Base-by-base conservation (phyloP, 78 protist species). In the Dictyostelium brefeldianum region DNA sequence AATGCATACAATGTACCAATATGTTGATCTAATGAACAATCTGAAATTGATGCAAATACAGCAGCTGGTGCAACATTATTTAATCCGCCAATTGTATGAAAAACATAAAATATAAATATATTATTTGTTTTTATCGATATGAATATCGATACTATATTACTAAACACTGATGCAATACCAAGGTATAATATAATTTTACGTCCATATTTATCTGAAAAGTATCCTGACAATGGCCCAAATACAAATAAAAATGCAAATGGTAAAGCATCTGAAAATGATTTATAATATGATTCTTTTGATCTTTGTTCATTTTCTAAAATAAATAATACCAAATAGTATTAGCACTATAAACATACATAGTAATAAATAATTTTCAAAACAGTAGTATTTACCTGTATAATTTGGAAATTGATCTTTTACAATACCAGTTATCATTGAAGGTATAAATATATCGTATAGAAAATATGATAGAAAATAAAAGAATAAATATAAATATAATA, bases 141-240 rank as follows among this genome's bases (percentile, higher is more conserved):
- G 17, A 56, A 56, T 20, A 31, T 27, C 1, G 59, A 29, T n/a
- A 27, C 2, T 17, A 56, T 4, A 8, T 43, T 18, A 7, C 22
- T 18, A 51, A 77, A 51, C 0, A 22, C 29, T 1, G 48, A 6
- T 36, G 43, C 43, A 36, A 36, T 36, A 36, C 43, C 43, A n/a
- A 56, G 22, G 10, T 25, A 47, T 41, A 82, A 53, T 5, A 70
- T 70, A 29, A 14, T 27, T 51, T 82, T 82, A 36, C 90, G 69
- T 36, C 90, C 90, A 70, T 69, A 82, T 77, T 64, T 43, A 51
- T 82, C 90, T 15, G 80, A 69, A 17, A 82, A 67, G 31, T 20
- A 79, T 53, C 90, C 90, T 5, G 53, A 8, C 5, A 82, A 36
- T 69, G 90, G 90, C 1, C 75, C 73, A 18, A 82, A 48, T 0